Base-by-base conservation (phyloP, 1,284 basidiomycete genomes). In the Irpex sp. region DNA sequence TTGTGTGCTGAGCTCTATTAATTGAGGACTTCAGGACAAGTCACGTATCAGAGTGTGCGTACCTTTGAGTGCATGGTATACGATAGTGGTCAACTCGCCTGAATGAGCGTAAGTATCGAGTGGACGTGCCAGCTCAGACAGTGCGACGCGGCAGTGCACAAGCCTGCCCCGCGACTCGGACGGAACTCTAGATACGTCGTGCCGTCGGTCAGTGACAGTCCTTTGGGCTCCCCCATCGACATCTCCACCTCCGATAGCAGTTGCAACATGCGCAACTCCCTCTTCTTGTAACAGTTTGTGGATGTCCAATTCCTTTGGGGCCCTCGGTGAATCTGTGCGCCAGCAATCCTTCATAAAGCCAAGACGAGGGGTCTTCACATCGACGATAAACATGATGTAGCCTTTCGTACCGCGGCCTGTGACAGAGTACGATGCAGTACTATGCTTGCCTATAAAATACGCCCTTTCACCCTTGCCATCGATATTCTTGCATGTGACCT, bases 171-270 rank as follows among this genome's bases (percentile, higher is more conserved):
- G 39, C 39, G 12, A 12, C n/a, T 16, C 39, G n/a, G 12, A 12
- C 12, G 12, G 14, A 45, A 2, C 14, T 12, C 39, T 1, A n/a
- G n/a, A n/a, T 23, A 51, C 14, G 9, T 10, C 18, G 14, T 18
- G 14, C 18, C 12, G 12, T 14, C 14, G 12, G 18, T 51, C 48
- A 10, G 48, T 51, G 48, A 51, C 48, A 18, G 48, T 51, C 10
- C n/a, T 19, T 23, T 51, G 48, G 18, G n/a, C 14, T 23, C 48
- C 48, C 39, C n/a, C n/a, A 14, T n/a, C 16, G 37, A 59, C 42
- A 19, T 59, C 58, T 12, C 58, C 58, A 8, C 58, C 58, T 14
- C 51, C 51, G 51, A 59, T 39, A 28, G 58, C 49, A 16, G 52
- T 45, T 35, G 58, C 51, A 21, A 59, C 18, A 23, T 36, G 33